Evolutionary conservation across 164 flowering plant genomes (phyloP).

Genomic region (Dillenia suffruticosa): DNA sequence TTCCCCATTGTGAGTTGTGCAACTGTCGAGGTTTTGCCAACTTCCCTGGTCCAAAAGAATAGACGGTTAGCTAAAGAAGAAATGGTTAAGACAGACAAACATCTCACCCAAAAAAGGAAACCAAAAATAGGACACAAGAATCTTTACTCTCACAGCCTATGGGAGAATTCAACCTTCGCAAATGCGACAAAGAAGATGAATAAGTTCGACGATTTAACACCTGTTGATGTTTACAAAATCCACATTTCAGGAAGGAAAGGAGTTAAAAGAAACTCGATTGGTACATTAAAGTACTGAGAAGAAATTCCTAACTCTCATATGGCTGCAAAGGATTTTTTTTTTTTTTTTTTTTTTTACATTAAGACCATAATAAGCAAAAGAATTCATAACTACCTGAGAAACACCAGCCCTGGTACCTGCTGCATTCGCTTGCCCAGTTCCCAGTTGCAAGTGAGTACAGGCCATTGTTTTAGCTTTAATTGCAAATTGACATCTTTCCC

Average conservation of each 20-base stretch:
- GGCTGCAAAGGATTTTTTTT: background rate
- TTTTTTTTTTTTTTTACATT: too few relatives aligned
- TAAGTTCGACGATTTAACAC: constrained; percentile 93
- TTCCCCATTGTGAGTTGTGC: constrained; percentile 99
- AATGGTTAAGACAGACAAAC: background rate
- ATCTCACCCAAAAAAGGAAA: background rate
- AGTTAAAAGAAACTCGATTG: too few relatives aligned
- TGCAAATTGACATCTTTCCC: constrained; percentile 96
- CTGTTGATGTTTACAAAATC: constrained; percentile 18
- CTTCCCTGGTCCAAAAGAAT: constrained; percentile 51
- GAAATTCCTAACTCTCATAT: background rate
- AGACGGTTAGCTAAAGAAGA: background rate
- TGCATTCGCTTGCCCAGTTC: constrained; percentile 97
- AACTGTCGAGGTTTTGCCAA: constrained; percentile 97
- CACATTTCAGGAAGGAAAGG: too few relatives aligned
- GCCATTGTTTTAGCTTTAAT: constrained; percentile 97
- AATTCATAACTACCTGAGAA: constrained; percentile 61
- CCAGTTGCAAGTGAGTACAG: constrained; percentile 98
- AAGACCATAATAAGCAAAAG: background rate
- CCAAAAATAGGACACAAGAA: background rate
- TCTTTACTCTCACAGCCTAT: constrained; percentile 93
- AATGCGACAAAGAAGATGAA: constrained; percentile 94
- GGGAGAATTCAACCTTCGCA: constrained; percentile 92
- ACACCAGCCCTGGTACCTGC: constrained; percentile 99
- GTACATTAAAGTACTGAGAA: too few relatives aligned